Evolutionary conservation across 768 basidiomycete genomes (phyloP).

Genomic region (Russula sp.): DNA sequence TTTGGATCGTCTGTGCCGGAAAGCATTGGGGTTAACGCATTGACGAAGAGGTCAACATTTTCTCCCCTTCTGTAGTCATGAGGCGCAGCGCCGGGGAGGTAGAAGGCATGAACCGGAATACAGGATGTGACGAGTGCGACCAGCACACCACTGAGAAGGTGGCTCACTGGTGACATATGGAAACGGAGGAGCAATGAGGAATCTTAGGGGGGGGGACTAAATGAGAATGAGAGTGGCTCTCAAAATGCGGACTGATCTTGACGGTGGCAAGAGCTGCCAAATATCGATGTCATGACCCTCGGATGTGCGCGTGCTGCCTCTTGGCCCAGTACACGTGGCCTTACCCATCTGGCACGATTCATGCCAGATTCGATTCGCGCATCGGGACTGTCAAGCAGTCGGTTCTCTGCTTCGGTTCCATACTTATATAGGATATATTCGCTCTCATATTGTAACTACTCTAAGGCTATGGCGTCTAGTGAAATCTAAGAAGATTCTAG

Average conservation of each 20-base stretch:
- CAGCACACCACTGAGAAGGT: conserved; percentile 24
- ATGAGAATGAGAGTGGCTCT: not conserved
- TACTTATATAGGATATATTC: not conserved
- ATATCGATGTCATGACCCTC: not conserved
- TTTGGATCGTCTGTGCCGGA: conserved; percentile 61
- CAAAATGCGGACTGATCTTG: not conserved
- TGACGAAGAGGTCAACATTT: conserved; percentile 73
- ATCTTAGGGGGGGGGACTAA: not conserved
- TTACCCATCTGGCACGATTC: no score
- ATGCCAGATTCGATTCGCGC: not conserved
- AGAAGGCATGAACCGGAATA: conserved; percentile 55
- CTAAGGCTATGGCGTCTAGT: not conserved
- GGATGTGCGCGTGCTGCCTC: not conserved
- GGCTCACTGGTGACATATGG: conserved; percentile 19
- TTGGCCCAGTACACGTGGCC: not conserved
- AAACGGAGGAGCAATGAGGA: not conserved
- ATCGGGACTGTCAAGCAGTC: not conserved
- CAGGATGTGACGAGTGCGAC: conserved; percentile 23
- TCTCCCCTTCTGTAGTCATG: conserved; percentile 73
- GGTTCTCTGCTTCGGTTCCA: not conserved
- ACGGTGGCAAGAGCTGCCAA: not conserved
- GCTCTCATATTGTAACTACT: not conserved
- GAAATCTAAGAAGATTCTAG: not conserved
- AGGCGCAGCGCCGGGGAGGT: conserved; percentile 88
- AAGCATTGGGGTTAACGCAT: conserved; percentile 84